A percentile compares a stretch with the other conserved stretches of the same genome.
These are phyloP conservation scores for Noccaea bulbosa DNA, from an alignment of 345 rosid genomes.

Conservation along the genomic window DNA sequence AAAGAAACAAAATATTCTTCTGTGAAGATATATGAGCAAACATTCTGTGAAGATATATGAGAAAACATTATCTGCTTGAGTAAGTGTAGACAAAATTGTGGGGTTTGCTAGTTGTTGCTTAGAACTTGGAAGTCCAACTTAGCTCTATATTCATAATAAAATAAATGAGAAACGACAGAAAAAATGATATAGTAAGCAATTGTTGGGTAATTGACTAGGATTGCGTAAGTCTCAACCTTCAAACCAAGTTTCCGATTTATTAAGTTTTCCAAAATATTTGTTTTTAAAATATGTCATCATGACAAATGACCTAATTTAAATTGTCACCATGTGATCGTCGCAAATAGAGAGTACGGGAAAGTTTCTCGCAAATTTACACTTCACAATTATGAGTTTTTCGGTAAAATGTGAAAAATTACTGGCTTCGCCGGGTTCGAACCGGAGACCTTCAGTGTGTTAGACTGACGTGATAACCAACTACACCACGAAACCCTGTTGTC, in stretches of 20 bases:
- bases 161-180: neutral
- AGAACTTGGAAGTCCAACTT: conserved; percentile 21
- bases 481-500: conserved; percentile 73
- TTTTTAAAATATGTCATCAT: neutral
- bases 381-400: too few species aligned
- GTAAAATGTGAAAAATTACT: neutral
- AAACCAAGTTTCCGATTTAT: neutral
- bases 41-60: neutral
- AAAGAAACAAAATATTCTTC: neutral
- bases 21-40: neutral
- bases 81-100: conserved; percentile 9
- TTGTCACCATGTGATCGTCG: neutral
- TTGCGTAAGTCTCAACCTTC: conserved; percentile 21
- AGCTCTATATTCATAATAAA: neutral
- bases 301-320: neutral
- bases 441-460: conserved; percentile 97
- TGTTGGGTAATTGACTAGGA: conserved; percentile 11
- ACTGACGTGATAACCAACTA: conserved; percentile 98
- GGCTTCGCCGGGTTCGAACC: conserved; percentile 80
- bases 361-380: too few species aligned
- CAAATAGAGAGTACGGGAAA: neutral
- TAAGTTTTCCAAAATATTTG: neutral
- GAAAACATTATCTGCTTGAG: neutral
- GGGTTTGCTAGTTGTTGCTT: conserved; percentile 16
- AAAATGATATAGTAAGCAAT: neutral